Conservation (phyloP, 257 asterid genomes). For the Henckelia pumila region DNA sequence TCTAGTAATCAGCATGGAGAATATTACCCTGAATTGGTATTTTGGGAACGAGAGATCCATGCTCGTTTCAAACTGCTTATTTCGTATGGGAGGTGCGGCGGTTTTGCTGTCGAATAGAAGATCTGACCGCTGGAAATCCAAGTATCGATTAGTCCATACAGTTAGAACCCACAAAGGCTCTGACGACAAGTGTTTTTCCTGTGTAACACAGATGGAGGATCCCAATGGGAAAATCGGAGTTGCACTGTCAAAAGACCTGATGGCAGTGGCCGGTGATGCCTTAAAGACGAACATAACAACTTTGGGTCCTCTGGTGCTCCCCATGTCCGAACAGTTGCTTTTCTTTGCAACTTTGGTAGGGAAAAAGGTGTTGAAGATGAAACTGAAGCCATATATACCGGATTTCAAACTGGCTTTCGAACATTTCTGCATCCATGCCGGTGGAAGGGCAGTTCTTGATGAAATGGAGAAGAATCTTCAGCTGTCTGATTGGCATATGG, state of each 20-base stretch:
- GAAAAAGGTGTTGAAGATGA: too few species aligned
- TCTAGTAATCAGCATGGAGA: constrained; percentile 45
- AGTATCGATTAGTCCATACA: constrained; percentile 41
- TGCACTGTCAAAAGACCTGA: constrained; percentile 38
- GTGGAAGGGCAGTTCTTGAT: too few species aligned
- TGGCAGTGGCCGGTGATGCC: constrained; percentile 54
- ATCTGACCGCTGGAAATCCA: constrained; percentile 30
- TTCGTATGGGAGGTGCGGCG: constrained; percentile 58
- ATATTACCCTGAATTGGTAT: constrained; percentile 48
- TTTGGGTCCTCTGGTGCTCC: constrained; percentile 48
- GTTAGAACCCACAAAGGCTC: constrained; percentile 49
- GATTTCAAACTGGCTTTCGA: too few species aligned
- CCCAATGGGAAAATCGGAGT: constrained; percentile 38
- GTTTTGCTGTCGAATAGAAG: constrained; percentile 13
- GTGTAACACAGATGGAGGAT: constrained; percentile 47
- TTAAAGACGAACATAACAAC: constrained; percentile 47
- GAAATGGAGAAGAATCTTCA: too few species aligned
- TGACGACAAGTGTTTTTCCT: constrained; percentile 45
- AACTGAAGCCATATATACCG: too few species aligned
- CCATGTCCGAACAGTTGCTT: constrained; percentile 49
- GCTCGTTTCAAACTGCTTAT: constrained; percentile 48
- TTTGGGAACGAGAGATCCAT: constrained; percentile 48
- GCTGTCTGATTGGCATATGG: too few species aligned
- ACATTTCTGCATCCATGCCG: too few species aligned
- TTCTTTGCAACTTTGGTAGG: constrained; percentile 25